These are phyloP conservation scores for Amanita jacksonii DNA, from an alignment of 768 basidiomycete genomes.

Conservation along the genomic window DNA sequence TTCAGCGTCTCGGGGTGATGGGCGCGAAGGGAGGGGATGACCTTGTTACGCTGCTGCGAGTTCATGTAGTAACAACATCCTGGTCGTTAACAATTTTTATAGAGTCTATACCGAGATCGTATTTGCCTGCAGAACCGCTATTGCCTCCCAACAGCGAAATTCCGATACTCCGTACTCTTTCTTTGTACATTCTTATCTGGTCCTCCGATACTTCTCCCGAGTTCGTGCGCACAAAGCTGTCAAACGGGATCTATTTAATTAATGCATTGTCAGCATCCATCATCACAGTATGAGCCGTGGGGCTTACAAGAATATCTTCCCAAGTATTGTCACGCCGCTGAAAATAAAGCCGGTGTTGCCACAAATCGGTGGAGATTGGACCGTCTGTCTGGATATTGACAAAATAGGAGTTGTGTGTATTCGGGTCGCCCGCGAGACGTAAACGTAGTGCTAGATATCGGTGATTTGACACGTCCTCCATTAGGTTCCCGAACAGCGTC, in stretches of 20 bases:
- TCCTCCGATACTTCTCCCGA: slow-evolving; percentile 58
- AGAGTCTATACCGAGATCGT: slow-evolving; percentile 76
- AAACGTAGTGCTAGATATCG: slow-evolving; percentile 75
- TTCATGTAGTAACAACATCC: slow-evolving; percentile 29
- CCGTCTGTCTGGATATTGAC: slow-evolving; percentile 91
- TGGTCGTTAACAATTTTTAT: slow-evolving; percentile 78
- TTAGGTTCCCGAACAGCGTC: slow-evolving; percentile 80
- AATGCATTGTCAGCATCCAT: neutral
- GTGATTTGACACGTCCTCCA: slow-evolving; percentile 78
- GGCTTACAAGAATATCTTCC: slow-evolving; percentile 74
- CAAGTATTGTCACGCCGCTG: slow-evolving; percentile 53
- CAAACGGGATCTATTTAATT: slow-evolving; percentile 63
- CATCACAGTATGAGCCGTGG: neutral
- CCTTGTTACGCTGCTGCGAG: too few relatives aligned
- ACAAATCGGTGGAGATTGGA: slow-evolving; percentile 73
- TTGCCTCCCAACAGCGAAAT: slow-evolving; percentile 85
- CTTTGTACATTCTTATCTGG: slow-evolving; percentile 68
- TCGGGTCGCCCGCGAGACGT: slow-evolving; percentile 66
- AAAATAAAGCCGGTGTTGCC: slow-evolving; percentile 90
- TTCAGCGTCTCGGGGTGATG: too few relatives aligned
- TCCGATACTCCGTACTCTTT: slow-evolving; percentile 71
- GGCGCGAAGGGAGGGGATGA: too few relatives aligned
- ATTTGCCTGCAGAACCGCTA: slow-evolving; percentile 60
- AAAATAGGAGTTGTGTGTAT: slow-evolving; percentile 78
- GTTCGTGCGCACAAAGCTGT: slow-evolving; percentile 66